A percentile compares a stretch with the other conserved stretches of the same genome.
Evolutionary conservation across 257 asterid genomes (phyloP).

Genomic region (Primulina huaijiensis): DNA sequence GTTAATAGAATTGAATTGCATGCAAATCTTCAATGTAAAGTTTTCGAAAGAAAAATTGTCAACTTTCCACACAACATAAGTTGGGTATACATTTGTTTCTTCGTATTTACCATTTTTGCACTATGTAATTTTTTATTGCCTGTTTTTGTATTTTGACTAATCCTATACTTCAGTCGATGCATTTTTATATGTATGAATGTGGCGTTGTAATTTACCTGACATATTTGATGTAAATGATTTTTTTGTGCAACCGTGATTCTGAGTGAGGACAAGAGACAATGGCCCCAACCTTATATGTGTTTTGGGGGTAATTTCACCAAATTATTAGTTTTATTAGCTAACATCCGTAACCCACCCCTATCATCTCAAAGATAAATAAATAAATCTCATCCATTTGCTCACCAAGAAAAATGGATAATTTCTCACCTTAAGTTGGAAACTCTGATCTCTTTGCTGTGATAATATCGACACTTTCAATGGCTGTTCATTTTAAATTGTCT

Average conservation of each 20-base stretch:
- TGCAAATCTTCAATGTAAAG: not conserved
- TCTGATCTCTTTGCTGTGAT: no score
- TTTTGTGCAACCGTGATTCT: constrained; percentile 9
- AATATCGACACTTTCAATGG: no score
- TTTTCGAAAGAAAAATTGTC: no score
- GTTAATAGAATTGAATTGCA: not conserved
- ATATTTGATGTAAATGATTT: not conserved
- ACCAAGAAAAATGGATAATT: no score
- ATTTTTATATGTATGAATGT: not conserved
- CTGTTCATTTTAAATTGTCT: no score
- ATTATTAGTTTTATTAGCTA: not conserved
- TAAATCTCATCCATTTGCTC: no score
- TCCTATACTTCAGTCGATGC: not conserved
- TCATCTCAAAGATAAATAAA: no score
- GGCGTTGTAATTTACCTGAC: not conserved
- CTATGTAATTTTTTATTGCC: not conserved
- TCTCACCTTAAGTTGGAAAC: no score
- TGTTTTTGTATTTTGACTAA: not conserved
- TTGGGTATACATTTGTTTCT: no score
- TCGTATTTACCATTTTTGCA: no score
- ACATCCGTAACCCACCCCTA: not conserved
- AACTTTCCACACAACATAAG: no score
- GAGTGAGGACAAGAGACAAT: not conserved
- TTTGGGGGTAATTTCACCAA: not conserved
- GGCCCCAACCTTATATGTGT: not conserved